These are phyloP conservation scores for Oryza glaberrima DNA, from an alignment of 176 grass and related monocot species.

Conservation along the genomic window DNA sequence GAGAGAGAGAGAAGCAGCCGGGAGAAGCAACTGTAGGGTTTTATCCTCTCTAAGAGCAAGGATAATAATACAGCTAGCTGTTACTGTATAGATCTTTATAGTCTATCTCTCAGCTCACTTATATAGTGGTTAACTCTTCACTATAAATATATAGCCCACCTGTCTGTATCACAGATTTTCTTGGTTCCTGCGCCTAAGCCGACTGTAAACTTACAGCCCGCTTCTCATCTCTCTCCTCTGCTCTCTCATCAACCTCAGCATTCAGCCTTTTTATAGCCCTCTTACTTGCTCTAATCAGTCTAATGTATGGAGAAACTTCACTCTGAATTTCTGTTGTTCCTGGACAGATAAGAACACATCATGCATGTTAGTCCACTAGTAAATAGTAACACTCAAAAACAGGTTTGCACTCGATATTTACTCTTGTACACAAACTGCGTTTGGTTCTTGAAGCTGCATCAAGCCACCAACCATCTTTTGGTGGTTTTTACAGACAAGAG, in stretches of 20 bases:
- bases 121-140: no score
- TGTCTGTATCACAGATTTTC: no score
- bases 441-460: slow-evolving; percentile 21
- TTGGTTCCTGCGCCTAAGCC: no score
- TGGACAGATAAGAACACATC: background rate
- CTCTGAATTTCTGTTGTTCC: slow-evolving; percentile 25
- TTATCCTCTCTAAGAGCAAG: background rate
- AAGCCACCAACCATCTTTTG: background rate
- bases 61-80: no score
- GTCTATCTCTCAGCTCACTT: no score
- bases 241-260: no score
- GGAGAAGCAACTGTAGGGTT: background rate
- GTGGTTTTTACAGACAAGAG: background rate
- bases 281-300: no score
- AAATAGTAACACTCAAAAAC: background rate
- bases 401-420: background rate
- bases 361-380: background rate
- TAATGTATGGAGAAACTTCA: background rate
- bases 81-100: no score
- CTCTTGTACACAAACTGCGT: background rate
- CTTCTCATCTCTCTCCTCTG: no score
- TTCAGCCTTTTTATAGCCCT: no score
- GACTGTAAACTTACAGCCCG: no score
- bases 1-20: background rate
- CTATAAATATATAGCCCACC: no score